phyloP scores from a whole-genome alignment of 306 rosid genomes.

The Cicer chorassanicum region DNA sequence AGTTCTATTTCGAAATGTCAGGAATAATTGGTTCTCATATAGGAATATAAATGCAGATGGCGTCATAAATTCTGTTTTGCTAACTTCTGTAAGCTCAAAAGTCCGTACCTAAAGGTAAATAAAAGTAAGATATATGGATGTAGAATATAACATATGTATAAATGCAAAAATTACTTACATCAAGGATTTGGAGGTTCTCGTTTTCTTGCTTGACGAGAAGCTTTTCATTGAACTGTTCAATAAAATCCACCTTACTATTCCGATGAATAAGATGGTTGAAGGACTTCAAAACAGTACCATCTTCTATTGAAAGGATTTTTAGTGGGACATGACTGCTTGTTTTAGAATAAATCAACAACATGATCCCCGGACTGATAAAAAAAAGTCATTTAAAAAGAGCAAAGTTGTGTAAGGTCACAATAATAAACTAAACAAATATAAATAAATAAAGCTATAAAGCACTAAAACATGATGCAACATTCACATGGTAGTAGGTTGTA shows the following conservation, averaged over 20 bases:
- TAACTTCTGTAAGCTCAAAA: conserved; percentile 86
- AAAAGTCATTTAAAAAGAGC: conserved; percentile 37
- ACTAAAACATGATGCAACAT: conserved; percentile 3
- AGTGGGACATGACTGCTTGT: conserved; percentile 89
- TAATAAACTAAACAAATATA: neutral
- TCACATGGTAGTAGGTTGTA: conserved; percentile 6
- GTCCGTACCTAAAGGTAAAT: conserved; percentile 69
- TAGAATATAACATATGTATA: conserved; percentile 8
- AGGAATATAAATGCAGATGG: conserved; percentile 95
- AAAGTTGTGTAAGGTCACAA: conserved; percentile 21
- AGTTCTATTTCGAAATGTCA: conserved; percentile 85
- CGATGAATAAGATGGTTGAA: conserved; percentile 94
- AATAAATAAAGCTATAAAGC: conserved; percentile 4
- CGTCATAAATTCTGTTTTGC: conserved; percentile 86
- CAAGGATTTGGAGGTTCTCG: conserved; percentile 94
- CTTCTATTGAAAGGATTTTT: conserved; percentile 92
- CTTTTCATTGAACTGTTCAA: conserved; percentile 96
- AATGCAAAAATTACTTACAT: conserved; percentile 61
- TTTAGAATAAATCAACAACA: conserved; percentile 84
- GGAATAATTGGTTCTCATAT: conserved; percentile 86
- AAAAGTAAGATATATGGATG: conserved; percentile 41
- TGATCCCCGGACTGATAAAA: conserved; percentile 84
- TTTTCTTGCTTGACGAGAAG: conserved; percentile 98
- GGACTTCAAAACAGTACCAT: conserved; percentile 93
- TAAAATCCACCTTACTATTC: conserved; percentile 94